Evolutionary conservation across 805 yeast genomes (phyloP).

Genomic region (Candida fluviatilis): DNA sequence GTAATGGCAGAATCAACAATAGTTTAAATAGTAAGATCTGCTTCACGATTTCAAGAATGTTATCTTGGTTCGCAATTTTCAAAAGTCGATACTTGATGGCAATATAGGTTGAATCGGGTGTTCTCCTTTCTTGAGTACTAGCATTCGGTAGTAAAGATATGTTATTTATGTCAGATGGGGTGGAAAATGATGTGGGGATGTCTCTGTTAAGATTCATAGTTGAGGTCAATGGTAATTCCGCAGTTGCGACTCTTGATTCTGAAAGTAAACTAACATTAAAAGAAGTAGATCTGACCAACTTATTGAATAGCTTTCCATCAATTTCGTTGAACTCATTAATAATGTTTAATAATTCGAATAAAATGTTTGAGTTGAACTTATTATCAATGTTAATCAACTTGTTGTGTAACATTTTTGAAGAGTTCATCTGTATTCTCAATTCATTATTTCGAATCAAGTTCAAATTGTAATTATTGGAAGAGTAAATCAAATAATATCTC

Average conservation of each 20-base stretch:
- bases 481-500: constrained; percentile 18
- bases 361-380: constrained; percentile 4
- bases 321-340: constrained; percentile 5
- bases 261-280: constrained; percentile 8
- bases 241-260: too few species aligned
- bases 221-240: neutral
- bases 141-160: too few species aligned
- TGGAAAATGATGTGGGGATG: neutral
- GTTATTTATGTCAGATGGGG: neutral
- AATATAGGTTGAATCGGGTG: neutral
- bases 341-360: constrained; percentile 5
- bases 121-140: too few species aligned
- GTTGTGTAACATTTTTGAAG: constrained; percentile 1
- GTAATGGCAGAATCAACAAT: constrained; percentile 8
- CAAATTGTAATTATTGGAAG: constrained; percentile 12
- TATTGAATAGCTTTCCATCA: constrained; percentile 2
- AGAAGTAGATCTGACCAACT: constrained; percentile 7
- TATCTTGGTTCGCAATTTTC: constrained; percentile 3
- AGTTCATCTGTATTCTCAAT: constrained; percentile 7
- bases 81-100: neutral
- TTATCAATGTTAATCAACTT: constrained; percentile 6
- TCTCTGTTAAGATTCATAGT: neutral
- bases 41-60: constrained; percentile 6
- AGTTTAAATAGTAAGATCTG: constrained; percentile 12
- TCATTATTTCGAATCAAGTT: constrained; percentile 10